phyloP scores from a whole-genome alignment of 306 rosid genomes.

The Rosa persica region DNA sequence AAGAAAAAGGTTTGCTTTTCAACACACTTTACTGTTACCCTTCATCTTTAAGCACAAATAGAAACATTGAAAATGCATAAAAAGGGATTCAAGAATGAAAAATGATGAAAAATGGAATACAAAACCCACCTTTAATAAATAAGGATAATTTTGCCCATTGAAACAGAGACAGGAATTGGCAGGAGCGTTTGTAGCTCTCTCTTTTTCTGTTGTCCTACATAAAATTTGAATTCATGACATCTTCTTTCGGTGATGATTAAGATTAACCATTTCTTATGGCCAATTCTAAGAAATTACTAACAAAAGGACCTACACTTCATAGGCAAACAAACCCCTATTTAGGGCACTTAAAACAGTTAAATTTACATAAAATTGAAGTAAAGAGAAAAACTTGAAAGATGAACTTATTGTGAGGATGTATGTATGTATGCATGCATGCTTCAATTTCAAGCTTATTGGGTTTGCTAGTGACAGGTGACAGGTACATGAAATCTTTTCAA shows the following conservation, averaged over 20 bases:
- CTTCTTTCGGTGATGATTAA: background rate
- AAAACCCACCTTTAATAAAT: too few relatives aligned
- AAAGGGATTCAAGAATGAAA: background rate
- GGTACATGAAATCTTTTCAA: conserved; percentile 1
- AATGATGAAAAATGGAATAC: too few relatives aligned
- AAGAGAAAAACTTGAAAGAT: background rate
- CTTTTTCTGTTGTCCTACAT: background rate
- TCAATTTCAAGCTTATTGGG: background rate
- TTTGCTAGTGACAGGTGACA: conserved; percentile 5
- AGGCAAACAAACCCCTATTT: background rate
- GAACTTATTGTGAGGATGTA: too few relatives aligned
- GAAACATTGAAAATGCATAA: too few relatives aligned
- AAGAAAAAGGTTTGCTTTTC: too few relatives aligned
- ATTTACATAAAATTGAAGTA: background rate
- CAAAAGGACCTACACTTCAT: background rate
- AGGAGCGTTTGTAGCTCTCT: background rate
- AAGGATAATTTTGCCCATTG: background rate
- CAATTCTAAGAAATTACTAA: background rate
- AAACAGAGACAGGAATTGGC: background rate
- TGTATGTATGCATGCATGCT: background rate
- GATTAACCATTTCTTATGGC: background rate
- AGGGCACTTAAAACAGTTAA: background rate
- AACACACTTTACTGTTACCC: too few relatives aligned
- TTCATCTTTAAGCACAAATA: too few relatives aligned
- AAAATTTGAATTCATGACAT: background rate